Percentiles rank a stretch among this genome's conserved stretches.
Conservation (phyloP, 176 grass and related monocot species). For the Neostapfia colusana region DNA sequence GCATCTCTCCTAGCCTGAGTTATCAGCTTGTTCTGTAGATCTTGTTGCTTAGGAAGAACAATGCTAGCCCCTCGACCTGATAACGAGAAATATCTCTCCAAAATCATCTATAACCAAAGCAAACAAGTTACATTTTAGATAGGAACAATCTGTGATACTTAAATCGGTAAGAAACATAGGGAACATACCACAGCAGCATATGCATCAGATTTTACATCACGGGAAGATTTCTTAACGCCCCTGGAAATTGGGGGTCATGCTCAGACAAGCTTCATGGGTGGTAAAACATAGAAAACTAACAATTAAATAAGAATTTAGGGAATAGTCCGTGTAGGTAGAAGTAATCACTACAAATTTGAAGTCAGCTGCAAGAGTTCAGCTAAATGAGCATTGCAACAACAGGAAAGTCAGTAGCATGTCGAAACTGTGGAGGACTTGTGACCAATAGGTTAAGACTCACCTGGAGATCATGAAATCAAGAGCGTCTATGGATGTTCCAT, state of each 20-base stretch:
- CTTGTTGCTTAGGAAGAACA: conserved; percentile 72
- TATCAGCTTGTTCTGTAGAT: conserved; percentile 61
- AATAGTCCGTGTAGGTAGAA: background rate
- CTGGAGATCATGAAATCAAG: conserved; percentile 80
- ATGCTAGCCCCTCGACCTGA: conserved; percentile 61
- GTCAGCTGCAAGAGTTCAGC: background rate
- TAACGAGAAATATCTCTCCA: conserved; percentile 75
- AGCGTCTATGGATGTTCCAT: conserved; percentile 75
- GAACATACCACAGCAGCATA: conserved; percentile 73
- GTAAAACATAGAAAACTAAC: background rate
- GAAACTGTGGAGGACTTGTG: background rate
- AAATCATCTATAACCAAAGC: conserved; percentile 61
- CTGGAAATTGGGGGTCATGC: conserved; percentile 40
- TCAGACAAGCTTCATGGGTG: background rate
- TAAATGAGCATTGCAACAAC: conserved; percentile 7
- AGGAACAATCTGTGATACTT: background rate
- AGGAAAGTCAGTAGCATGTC: background rate
- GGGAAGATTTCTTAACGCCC: conserved; percentile 58
- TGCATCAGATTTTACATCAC: conserved; percentile 67
- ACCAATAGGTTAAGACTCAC: conserved; percentile 26
- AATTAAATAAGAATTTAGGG: too few relatives aligned
- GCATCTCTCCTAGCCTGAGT: conserved; percentile 30
- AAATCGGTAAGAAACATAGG: conserved; percentile 9
- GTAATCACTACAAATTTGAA: background rate
- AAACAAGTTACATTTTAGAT: background rate